phyloP scores from a whole-genome alignment of 306 rosid genomes.

The Dalbergia cochinchinensis region DNA sequence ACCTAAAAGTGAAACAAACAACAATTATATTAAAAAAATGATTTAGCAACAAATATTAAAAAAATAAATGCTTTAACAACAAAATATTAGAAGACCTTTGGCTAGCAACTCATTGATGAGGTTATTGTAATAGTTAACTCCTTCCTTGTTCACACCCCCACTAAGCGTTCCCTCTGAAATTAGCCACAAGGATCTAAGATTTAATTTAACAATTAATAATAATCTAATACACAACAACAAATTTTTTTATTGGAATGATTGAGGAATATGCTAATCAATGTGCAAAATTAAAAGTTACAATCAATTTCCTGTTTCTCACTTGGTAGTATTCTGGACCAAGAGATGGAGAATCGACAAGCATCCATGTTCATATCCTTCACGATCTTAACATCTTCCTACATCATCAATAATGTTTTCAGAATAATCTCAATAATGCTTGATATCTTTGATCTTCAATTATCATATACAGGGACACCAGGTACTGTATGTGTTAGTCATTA shows the following conservation, averaged over 20 bases:
- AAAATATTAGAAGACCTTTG: slow-evolving; percentile 33
- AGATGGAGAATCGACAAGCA: slow-evolving; percentile 67
- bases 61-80: neutral
- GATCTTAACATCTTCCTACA: slow-evolving; percentile 65
- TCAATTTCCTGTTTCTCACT: slow-evolving; percentile 46
- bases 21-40: too few species aligned
- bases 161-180: slow-evolving; percentile 51
- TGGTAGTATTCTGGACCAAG: slow-evolving; percentile 72
- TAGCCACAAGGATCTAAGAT: neutral
- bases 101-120: slow-evolving; percentile 58
- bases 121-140: slow-evolving; percentile 58
- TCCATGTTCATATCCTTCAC: slow-evolving; percentile 59
- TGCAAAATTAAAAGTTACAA: neutral
- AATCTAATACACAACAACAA: neutral
- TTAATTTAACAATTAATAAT: neutral
- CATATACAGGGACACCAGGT: neutral
- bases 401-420: neutral
- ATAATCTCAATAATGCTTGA: neutral
- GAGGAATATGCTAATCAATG: neutral
- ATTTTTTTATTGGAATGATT: neutral
- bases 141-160: slow-evolving; percentile 62
- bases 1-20: neutral
- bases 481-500: neutral
- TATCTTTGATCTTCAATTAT: neutral
- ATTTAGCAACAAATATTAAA: neutral